A percentile compares a stretch with the other conserved stretches of the same genome.
These are phyloP conservation scores for Paxillus rubicundulus DNA, from an alignment of 768 basidiomycete genomes.

Conservation along the genomic window DNA sequence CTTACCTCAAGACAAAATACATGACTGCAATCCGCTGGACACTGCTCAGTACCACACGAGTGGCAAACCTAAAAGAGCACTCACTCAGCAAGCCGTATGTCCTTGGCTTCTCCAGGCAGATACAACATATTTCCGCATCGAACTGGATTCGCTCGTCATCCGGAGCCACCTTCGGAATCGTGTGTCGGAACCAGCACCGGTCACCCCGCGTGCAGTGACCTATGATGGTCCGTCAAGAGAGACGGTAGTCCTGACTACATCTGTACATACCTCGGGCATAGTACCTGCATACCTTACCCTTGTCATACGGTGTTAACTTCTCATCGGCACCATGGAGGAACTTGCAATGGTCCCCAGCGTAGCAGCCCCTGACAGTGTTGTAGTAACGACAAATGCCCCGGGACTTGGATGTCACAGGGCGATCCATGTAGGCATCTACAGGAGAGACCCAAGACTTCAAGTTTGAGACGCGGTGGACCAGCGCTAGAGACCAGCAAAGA, in stretches of 20 bases:
- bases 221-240: slow-evolving; percentile 23
- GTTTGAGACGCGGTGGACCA: neutral
- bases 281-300: slow-evolving; percentile 65
- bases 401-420: slow-evolving; percentile 67
- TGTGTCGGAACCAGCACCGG: slow-evolving; percentile 75
- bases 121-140: slow-evolving; percentile 58
- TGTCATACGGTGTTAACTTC: slow-evolving; percentile 65
- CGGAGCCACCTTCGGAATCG: slow-evolving; percentile 19
- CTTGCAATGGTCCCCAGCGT: slow-evolving; percentile 66
- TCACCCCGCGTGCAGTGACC: slow-evolving; percentile 72
- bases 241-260: neutral
- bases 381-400: slow-evolving; percentile 74
- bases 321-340: slow-evolving; percentile 63
- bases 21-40: slow-evolving; percentile 68
- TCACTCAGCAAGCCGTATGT: slow-evolving; percentile 69
- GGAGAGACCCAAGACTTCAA: neutral
- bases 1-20: slow-evolving; percentile 71
- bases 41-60: slow-evolving; percentile 4
- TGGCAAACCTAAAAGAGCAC: slow-evolving; percentile 8
- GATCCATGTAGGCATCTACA: slow-evolving; percentile 36
- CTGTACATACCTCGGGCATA: slow-evolving; percentile 51
- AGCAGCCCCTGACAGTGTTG: slow-evolving; percentile 62
- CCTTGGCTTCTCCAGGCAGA: slow-evolving; percentile 71
- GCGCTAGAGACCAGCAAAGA: neutral
- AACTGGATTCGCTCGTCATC: slow-evolving; percentile 24